Base-by-base conservation (phyloP, 1,284 basidiomycete species). In the Phylloporus sp. region DNA sequence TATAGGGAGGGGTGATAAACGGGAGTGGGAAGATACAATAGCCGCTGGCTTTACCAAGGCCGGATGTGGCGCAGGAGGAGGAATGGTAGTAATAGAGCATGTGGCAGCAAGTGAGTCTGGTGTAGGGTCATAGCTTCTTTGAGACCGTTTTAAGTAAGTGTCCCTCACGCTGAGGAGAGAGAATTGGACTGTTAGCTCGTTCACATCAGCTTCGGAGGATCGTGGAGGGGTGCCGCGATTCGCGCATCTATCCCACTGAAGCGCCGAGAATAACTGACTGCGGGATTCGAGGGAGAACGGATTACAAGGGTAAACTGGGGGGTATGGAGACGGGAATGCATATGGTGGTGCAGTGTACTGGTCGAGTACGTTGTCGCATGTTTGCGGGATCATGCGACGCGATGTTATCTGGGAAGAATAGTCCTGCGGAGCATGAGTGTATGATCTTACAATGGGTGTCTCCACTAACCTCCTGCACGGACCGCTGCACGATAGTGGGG, bases 131-230 rank as follows among this genome's bases (percentile, higher is more conserved):
- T 32, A 29, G 29, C 23, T 56, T 23, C 55, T 35, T 35, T 23
- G 32, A 56, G 55, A 35, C 37, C 55, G 55, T 15, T 35, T 32
- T 14, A 29, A 32, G 53, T 29, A 20, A 20, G 15, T 35, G 32
- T 56, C 55, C 55, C 55, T 56, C 19, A 56, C 55, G 29, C 55
- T 56, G 55, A 56, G 55, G 55, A 35, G 32, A 56, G 55, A 32
- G 32, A 56, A 56, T 56, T 32, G 55, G 8, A 23, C 20, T 20
- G 32, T 29, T 37, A 56, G 20, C 27, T 56, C 55, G 32, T 56
- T 35, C 23, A 56, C 20, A 35, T 35, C 32, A 23, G 8, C 11
- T 15, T 37, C 55, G 32, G 19, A 8, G 19, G 32, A 37, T 35
- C 12, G 55, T 10, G 20, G 20, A 37, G 55, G 32, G 32, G 32